These are phyloP conservation scores for Verticillium klebahnii DNA, from an alignment of 2,329 filamentous ascomycete species.

Conservation along the genomic window DNA sequence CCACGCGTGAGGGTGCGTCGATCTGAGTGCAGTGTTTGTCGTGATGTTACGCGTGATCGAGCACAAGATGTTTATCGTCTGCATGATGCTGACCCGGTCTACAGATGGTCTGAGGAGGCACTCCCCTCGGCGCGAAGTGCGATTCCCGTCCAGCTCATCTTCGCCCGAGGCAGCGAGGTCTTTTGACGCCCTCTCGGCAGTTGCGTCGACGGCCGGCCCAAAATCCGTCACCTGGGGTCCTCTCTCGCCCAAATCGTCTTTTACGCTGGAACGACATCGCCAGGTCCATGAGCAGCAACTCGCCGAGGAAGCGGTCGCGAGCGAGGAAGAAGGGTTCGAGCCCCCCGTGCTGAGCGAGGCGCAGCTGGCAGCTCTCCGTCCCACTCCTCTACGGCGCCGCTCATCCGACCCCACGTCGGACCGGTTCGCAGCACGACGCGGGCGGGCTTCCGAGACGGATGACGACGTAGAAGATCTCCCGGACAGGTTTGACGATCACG, in stretches of 20 bases:
- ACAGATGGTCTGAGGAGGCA: constrained; percentile 24
- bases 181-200: neutral
- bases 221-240: constrained; percentile 45
- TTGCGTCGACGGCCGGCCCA: constrained; percentile 9
- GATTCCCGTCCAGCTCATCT: constrained; percentile 2
- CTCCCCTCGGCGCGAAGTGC: constrained; percentile 5
- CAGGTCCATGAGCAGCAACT: constrained; percentile 24
- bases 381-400: constrained; percentile 17
- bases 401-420: constrained; percentile 30
- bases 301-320: constrained; percentile 10
- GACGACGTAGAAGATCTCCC: constrained; percentile 39
- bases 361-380: constrained; percentile 10
- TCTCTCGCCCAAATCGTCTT: constrained; percentile 43
- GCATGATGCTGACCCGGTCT: neutral
- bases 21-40: constrained; percentile 7
- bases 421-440: constrained; percentile 19
- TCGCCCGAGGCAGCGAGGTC: constrained; percentile 4
- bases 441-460: constrained; percentile 22
- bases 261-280: constrained; percentile 37
- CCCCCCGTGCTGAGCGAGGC: constrained; percentile 10
- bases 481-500: constrained; percentile 41
- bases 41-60: constrained; percentile 3
- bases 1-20: constrained; percentile 15
- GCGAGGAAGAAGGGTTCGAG: constrained; percentile 1
- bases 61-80: neutral